Evolutionary conservation across 2,329 filamentous ascomycete genomes (phyloP).

Genomic region (Verticillium nubilum): DNA sequence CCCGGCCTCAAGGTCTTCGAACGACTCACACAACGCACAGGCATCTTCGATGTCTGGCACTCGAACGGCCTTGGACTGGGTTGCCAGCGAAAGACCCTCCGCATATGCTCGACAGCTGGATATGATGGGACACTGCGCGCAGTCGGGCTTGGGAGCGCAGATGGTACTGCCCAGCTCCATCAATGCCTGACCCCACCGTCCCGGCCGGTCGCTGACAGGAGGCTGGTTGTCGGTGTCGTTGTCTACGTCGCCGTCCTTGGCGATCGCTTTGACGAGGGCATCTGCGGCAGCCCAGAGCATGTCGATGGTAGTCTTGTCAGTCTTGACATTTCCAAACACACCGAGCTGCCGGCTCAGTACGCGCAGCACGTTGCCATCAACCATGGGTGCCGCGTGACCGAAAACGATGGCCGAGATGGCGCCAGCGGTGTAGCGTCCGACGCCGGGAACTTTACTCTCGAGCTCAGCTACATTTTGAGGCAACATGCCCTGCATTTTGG

Average conservation of each 20-base stretch:
- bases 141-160: slow-evolving; percentile 55
- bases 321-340: slow-evolving; percentile 50
- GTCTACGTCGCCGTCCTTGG: slow-evolving; percentile 25
- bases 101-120: slow-evolving; percentile 44
- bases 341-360: slow-evolving; percentile 58
- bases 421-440: slow-evolving; percentile 58
- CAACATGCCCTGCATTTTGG: slow-evolving; percentile 38
- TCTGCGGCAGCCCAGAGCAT: slow-evolving; percentile 54
- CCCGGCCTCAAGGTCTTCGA: slow-evolving; percentile 23
- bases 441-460: slow-evolving; percentile 48
- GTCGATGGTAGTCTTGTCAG: slow-evolving; percentile 46
- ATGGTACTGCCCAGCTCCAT: slow-evolving; percentile 63
- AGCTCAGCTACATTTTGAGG: slow-evolving; percentile 40
- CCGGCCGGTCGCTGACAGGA: slow-evolving; percentile 43
- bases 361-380: slow-evolving; percentile 58
- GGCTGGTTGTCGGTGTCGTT: slow-evolving; percentile 13
- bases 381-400: slow-evolving; percentile 52
- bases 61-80: slow-evolving; percentile 11
- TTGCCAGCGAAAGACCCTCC: slow-evolving; percentile 34
- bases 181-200: slow-evolving; percentile 58
- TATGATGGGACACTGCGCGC: slow-evolving; percentile 43
- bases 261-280: slow-evolving; percentile 46
- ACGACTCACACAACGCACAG: slow-evolving; percentile 42
- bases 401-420: slow-evolving; percentile 60
- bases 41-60: slow-evolving; percentile 43